Percentiles rank a stretch among this genome's conserved stretches.
These are phyloP conservation scores for sunflower (Helianthus annuus) DNA, from an alignment of 129 eudicot genomes.

Conservation along the genomic window DNA sequence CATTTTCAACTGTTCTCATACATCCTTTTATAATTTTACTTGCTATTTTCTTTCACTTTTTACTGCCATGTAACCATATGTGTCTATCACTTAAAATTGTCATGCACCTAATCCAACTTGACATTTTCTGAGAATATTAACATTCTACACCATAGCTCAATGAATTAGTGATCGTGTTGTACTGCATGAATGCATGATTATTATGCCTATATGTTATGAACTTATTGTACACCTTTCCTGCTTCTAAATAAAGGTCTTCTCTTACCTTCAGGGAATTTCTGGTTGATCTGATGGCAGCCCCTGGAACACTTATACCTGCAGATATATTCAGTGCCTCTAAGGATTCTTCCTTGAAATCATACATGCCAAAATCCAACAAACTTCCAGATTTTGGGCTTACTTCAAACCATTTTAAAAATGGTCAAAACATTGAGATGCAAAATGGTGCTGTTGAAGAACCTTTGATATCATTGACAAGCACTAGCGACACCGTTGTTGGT, in stretches of 20 bases:
- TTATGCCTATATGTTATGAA: constrained; percentile 16
- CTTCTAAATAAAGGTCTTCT: constrained; percentile 33
- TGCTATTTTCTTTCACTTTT: constrained; percentile 6
- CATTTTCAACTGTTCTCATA: background rate
- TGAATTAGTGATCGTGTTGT: constrained; percentile 1
- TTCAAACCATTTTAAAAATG: constrained; percentile 20
- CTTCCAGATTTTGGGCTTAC: constrained; percentile 45
- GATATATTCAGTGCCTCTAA: constrained; percentile 58
- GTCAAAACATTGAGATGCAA: constrained; percentile 30
- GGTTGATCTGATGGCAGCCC: constrained; percentile 99
- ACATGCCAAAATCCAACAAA: constrained; percentile 53
- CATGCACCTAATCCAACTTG: background rate
- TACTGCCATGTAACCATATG: constrained; percentile 17
- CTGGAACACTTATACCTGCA: constrained; percentile 91
- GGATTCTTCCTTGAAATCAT: constrained; percentile 63
- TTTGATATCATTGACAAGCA: constrained; percentile 38
- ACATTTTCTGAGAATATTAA: background rate
- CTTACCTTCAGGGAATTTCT: constrained; percentile 78
- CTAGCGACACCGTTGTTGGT: constrained; percentile 50
- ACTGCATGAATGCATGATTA: too few species aligned
- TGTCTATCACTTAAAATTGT: constrained; percentile 11
- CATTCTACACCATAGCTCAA: background rate
- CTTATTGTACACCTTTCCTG: constrained; percentile 17
- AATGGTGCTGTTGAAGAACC: constrained; percentile 43
- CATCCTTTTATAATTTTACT: constrained; percentile 21